These are phyloP conservation scores for Oryza australiensis DNA, from an alignment of 176 grass and related monocot genomes.

Conservation along the genomic window DNA sequence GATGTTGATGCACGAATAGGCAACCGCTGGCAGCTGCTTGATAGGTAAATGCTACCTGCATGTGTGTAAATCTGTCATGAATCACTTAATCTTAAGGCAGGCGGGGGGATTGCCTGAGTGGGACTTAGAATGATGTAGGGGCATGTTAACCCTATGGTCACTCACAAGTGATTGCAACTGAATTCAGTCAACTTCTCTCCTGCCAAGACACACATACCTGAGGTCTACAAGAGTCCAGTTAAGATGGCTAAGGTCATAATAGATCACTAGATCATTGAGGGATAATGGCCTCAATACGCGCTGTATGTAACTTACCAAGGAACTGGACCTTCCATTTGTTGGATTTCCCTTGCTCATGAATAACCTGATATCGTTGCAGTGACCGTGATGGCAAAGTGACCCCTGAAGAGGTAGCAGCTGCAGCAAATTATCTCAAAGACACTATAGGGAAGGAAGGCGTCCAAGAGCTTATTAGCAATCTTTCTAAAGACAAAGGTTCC, in stretches of 20 bases:
- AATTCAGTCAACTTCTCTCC: background rate
- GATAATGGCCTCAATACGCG: conserved; percentile 17
- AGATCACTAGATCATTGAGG: background rate
- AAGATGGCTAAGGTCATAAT: background rate
- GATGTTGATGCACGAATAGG: conserved; percentile 95
- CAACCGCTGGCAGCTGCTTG: conserved; percentile 88
- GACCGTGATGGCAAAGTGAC: conserved; percentile 94
- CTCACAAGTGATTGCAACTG: background rate
- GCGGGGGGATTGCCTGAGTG: background rate
- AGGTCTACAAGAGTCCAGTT: background rate
- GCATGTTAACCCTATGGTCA: background rate
- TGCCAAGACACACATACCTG: background rate
- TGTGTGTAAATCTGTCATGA: background rate
- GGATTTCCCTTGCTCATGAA: background rate
- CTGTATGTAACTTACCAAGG: background rate
- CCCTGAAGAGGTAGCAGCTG: conserved; percentile 87
- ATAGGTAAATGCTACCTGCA: conserved; percentile 55
- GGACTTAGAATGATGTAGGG: background rate
- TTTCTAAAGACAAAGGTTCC: conserved; percentile 83
- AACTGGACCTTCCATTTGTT: background rate
- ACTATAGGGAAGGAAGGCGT: conserved; percentile 70
- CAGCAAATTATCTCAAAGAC: conserved; percentile 87
- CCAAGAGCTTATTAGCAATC: conserved; percentile 89
- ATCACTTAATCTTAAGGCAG: background rate
- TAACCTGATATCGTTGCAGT: conserved; percentile 33